These are phyloP conservation scores for Ustilaginoidea virens DNA, from an alignment of 2,329 filamentous ascomycete genomes.

Conservation along the genomic window DNA sequence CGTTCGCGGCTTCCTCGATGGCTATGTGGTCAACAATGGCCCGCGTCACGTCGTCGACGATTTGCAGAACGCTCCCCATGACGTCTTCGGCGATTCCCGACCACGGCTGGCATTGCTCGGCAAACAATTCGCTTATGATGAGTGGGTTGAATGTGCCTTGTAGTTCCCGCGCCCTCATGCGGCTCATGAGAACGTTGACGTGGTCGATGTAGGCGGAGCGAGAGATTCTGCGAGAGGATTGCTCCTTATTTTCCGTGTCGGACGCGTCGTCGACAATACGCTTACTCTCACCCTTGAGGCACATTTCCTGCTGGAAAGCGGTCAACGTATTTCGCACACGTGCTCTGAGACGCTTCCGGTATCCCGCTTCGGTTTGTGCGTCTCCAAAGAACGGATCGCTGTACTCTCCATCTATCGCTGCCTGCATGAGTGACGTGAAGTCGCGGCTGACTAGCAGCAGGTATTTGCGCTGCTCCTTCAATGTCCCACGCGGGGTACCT, in stretches of 20 bases:
- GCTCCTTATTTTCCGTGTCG: neutral
- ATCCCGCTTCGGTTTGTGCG: constrained; percentile 13
- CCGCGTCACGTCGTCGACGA: constrained; percentile 4
- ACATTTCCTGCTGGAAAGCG: constrained; percentile 32
- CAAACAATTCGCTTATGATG: constrained; percentile 43
- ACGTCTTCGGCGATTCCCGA: constrained; percentile 20
- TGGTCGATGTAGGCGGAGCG: constrained; percentile 9
- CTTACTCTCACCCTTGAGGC: constrained; percentile 18
- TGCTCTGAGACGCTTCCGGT: constrained; percentile 33
- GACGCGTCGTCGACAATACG: constrained; percentile 12
- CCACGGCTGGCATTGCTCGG: constrained; percentile 42
- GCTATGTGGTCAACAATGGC: constrained; percentile 6
- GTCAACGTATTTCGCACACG: constrained; percentile 28
- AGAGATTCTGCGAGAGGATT: neutral
- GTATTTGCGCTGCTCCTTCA: constrained; percentile 29
- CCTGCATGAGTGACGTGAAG: constrained; percentile 27
- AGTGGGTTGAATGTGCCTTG: constrained; percentile 45
- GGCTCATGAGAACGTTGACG: constrained; percentile 9
- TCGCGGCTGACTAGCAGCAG: constrained; percentile 28
- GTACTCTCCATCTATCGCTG: constrained; percentile 36
- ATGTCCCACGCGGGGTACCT: constrained; percentile 29
- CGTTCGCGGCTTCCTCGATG: constrained; percentile 5
- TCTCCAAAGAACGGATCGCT: constrained; percentile 32
- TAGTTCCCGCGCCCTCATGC: constrained; percentile 30
- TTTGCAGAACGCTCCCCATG: constrained; percentile 4